These are phyloP conservation scores for Boletus insuetus DNA, from an alignment of 768 basidiomycete genomes.

Conservation along the genomic window DNA sequence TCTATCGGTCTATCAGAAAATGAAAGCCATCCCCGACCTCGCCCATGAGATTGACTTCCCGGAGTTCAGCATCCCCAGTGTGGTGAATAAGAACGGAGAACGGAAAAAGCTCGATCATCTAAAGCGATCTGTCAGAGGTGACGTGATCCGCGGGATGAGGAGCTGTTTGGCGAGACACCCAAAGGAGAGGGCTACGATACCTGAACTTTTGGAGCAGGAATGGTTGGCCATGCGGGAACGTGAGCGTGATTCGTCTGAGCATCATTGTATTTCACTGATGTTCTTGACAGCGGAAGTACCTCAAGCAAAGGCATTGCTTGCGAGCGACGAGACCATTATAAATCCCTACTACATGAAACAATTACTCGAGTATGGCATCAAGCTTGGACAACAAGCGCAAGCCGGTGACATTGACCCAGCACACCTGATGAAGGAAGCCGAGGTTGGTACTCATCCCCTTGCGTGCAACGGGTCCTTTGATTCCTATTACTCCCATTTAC, in stretches of 20 bases:
- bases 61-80: constrained; percentile 52
- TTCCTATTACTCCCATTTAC: constrained; percentile 2
- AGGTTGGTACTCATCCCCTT: constrained; percentile 39
- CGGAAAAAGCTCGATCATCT: constrained; percentile 62
- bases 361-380: constrained; percentile 67
- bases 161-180: constrained; percentile 76
- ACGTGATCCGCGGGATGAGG: constrained; percentile 81
- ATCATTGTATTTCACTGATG: background rate
- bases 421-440: constrained; percentile 49
- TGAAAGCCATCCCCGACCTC: constrained; percentile 88
- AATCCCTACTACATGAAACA: constrained; percentile 80
- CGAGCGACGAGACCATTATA: constrained; percentile 64
- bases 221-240: constrained; percentile 64
- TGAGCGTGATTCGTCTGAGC: constrained; percentile 11
- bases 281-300: constrained; percentile 23
- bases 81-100: constrained; percentile 33
- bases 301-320: constrained; percentile 34
- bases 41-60: constrained; percentile 81
- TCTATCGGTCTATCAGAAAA: constrained; percentile 80
- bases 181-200: constrained; percentile 85
- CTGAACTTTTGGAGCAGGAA: constrained; percentile 76
- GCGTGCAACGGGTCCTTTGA: background rate
- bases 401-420: constrained; percentile 44
- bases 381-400: constrained; percentile 45
- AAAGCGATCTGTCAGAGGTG: constrained; percentile 63